A percentile compares a stretch with the other conserved stretches of the same genome.
Evolutionary conservation across 1,284 basidiomycete genomes (phyloP).

Genomic region (Pholiota adiposa): DNA sequence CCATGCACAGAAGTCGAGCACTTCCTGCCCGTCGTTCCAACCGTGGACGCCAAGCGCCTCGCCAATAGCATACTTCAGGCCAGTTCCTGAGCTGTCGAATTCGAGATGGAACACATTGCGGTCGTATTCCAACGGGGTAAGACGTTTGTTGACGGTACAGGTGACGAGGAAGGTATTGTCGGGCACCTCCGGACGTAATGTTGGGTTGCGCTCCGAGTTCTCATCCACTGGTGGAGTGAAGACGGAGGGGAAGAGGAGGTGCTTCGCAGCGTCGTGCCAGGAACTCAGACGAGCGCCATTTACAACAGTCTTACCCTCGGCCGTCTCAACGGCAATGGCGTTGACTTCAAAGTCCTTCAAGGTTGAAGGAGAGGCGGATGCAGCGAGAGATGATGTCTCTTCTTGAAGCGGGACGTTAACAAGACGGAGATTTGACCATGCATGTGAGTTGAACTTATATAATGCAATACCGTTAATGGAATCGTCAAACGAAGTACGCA

Average conservation of each 20-base stretch:
- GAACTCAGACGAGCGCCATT: conserved; percentile 67
- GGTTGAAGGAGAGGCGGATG: conserved; percentile 30
- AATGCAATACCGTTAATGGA: conserved; percentile 48
- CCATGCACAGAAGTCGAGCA: conserved; percentile 89
- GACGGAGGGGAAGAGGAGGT: conserved; percentile 87
- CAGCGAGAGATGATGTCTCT: conserved; percentile 24
- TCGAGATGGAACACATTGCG: conserved; percentile 99
- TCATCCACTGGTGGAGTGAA: conserved; percentile 52
- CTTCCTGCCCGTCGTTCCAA: conserved; percentile 94
- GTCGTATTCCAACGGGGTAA: conserved; percentile 95
- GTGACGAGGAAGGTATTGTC: conserved; percentile 95
- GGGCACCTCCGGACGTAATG: conserved; percentile 83
- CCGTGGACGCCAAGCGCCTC: conserved; percentile 98
- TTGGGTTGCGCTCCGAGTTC: conserved; percentile 59
- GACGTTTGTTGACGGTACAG: conserved; percentile 91
- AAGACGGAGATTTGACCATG: conserved; percentile 64
- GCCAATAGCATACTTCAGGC: conserved; percentile 93
- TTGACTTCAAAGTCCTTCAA: conserved; percentile 72
- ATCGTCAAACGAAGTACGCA: conserved; percentile 45
- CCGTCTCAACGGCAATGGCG: conserved; percentile 65
- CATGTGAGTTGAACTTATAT: conserved; percentile 47
- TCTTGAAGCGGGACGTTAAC: conserved; percentile 41
- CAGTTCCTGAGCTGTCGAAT: conserved; percentile 91
- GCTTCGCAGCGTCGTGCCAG: conserved; percentile 91
- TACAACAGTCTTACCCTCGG: conserved; percentile 56